These are phyloP conservation scores for Nakazawaea ambrosiae DNA, from an alignment of 805 yeast species.

Conservation along the genomic window DNA sequence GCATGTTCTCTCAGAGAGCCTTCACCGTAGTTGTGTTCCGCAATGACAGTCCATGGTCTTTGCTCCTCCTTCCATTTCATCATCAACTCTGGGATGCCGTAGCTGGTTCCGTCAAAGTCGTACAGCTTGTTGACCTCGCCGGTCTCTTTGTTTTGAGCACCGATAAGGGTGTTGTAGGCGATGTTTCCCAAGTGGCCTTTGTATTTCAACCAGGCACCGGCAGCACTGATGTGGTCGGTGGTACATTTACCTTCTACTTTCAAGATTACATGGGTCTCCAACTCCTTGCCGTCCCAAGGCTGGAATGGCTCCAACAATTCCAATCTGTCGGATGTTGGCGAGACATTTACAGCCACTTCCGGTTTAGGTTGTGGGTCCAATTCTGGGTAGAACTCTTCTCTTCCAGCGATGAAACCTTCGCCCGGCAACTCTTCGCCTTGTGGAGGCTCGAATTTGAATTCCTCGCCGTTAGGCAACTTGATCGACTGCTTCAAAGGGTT, in stretches of 20 bases:
- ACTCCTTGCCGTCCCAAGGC: slow-evolving; percentile 82
- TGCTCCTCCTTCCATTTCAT: slow-evolving; percentile 84
- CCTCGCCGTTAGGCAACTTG: slow-evolving; percentile 82
- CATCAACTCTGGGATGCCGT: slow-evolving; percentile 93
- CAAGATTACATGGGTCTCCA: slow-evolving; percentile 66
- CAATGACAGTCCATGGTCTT: slow-evolving; percentile 91
- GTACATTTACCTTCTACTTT: slow-evolving; percentile 98
- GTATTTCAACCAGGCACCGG: slow-evolving; percentile 98
- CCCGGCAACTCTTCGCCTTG: slow-evolving; percentile 85
- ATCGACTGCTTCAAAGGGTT: slow-evolving; percentile 91
- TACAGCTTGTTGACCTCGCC: slow-evolving; percentile 90
- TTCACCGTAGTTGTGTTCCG: slow-evolving; percentile 98
- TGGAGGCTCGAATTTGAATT: slow-evolving; percentile 85
- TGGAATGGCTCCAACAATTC: slow-evolving; percentile 86
- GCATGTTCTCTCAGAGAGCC: slow-evolving; percentile 99
- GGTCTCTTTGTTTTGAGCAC: slow-evolving; percentile 95
- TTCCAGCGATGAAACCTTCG: slow-evolving; percentile 84
- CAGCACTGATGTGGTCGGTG: slow-evolving; percentile 97
- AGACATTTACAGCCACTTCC: slow-evolving; percentile 43
- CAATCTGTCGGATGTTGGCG: slow-evolving; percentile 85
- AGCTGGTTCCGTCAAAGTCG: slow-evolving; percentile 73
- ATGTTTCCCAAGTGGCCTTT: slow-evolving; percentile 97
- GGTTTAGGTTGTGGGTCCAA: slow-evolving; percentile 47
- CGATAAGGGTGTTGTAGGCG: slow-evolving; percentile 89
- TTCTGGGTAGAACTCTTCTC: slow-evolving; percentile 51